Evolutionary conservation across 768 basidiomycete species (phyloP), one percentile per base, ranked within the genome.

Genomic region (Sarcodon aspratus): DNA sequence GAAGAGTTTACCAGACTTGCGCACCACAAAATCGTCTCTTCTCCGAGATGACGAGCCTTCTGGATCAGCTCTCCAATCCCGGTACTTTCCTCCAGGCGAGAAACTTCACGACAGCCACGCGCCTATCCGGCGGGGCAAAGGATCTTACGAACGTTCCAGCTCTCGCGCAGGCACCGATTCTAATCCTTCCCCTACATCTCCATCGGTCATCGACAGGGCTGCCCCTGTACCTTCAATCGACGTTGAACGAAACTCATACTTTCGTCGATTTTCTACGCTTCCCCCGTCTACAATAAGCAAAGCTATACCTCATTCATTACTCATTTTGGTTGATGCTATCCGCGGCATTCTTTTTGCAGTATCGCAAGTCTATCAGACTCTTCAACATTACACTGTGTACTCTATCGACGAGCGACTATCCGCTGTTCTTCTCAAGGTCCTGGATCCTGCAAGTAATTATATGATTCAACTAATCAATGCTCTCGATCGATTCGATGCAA

Each of bases 271-370:
- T 18, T 92, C 91, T 2, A 80, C 82, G 33, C 67, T 91, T 5
- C 85, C 85, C 1, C 66, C 70, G 1, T 75, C 78, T 33, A 66
- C 72, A 7, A 72, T 79, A 33, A 73, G 80, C 15, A 78, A 75
- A 55, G 72, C 80, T 15, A 75, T 96, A 8, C 88, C 94, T 0
- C 67, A 72, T 12, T 66, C 84, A 11, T 69, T 98, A 7, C 66
- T 80, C 17, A 71, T 71, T 36, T 71, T 95, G 38, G 74, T 92
- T 40, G 92, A 98, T 58, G 82, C 85, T n/a, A 82, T 90, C 43
- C 83, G 96, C 27, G 92, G 88, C 18, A 82, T 98, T 49, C 74
- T 97, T 36, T 98, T 96, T 61, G 85, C 91, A 3, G 73, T 92
- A 53, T 89, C 88, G 37, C 94, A 97, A 65, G 78, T 97, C 38